Evolutionary conservation across 768 basidiomycete species (phyloP).

Genomic region (Lyophyllum decastes): DNA sequence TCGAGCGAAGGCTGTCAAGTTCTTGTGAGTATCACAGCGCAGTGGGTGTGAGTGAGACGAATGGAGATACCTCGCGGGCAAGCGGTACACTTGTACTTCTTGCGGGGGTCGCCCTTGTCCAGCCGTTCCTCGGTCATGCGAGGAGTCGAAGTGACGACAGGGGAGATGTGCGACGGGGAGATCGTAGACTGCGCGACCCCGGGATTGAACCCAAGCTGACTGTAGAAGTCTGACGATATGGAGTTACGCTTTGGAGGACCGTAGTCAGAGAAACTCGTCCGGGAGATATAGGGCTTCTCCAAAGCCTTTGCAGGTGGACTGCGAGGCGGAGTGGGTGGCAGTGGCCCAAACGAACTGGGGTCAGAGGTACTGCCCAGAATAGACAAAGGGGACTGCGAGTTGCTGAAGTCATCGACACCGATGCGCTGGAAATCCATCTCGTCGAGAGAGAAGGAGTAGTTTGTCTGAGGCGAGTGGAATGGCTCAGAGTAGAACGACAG

Average conservation of each 20-base stretch:
- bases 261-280: conserved; percentile 72
- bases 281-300: conserved; percentile 37
- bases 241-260: conserved; percentile 51
- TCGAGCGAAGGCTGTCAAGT: conserved; percentile 75
- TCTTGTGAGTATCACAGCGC: conserved; percentile 3
- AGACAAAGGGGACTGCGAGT: conserved; percentile 36
- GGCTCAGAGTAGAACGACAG: conserved; percentile 70
- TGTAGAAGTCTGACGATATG: conserved; percentile 47
- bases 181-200: conserved; percentile 47
- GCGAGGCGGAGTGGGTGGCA: conserved; percentile 60
- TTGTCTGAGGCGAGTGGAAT: conserved; percentile 53
- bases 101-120: conserved; percentile 63
- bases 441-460: conserved; percentile 63
- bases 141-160: conserved; percentile 44
- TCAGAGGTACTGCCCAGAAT: conserved; percentile 48
- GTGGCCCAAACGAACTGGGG: conserved; percentile 57
- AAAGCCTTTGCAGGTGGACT: conserved; percentile 42
- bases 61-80: conserved; percentile 67
- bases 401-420: conserved; percentile 60
- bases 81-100: conserved; percentile 74
- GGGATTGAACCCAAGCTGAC: conserved; percentile 50
- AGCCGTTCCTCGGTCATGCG: conserved; percentile 43
- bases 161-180: conserved; percentile 58
- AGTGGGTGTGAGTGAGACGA: not conserved
- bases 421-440: conserved; percentile 75